Evolutionary conservation across 1,284 basidiomycete genomes (phyloP).

Genomic region (Binderoboletus segoi): DNA sequence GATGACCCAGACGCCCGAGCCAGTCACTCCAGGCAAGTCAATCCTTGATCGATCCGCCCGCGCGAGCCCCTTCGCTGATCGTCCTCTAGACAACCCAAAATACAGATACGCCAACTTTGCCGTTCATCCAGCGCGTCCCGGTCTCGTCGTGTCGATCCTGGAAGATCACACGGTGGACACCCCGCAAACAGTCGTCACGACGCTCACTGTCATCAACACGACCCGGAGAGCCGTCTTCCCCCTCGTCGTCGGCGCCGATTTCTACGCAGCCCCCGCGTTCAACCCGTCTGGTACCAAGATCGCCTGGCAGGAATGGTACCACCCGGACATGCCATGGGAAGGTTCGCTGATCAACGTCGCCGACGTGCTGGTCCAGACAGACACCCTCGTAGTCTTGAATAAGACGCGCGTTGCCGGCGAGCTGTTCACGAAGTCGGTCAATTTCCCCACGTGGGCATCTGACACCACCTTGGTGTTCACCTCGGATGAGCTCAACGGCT

Average conservation of each 20-base stretch:
- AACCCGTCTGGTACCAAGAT: constrained; percentile 68
- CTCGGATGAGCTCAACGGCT: constrained; percentile 58
- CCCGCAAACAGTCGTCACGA: constrained; percentile 52
- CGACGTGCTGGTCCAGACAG: constrained; percentile 44
- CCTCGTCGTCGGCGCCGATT: constrained; percentile 52
- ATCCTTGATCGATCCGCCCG: neutral
- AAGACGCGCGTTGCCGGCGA: constrained; percentile 52
- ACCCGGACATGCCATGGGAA: constrained; percentile 86
- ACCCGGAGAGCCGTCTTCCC: constrained; percentile 29
- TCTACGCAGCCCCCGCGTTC: constrained; percentile 60
- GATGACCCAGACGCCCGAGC: constrained; percentile 5
- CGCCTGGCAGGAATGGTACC: constrained; percentile 74
- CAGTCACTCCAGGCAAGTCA: constrained; percentile 32
- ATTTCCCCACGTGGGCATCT: constrained; percentile 62
- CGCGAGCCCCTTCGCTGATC: neutral
- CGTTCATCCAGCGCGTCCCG: constrained; percentile 27
- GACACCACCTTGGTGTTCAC: constrained; percentile 65
- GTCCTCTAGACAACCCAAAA: constrained; percentile 32
- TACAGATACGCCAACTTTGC: constrained; percentile 55
- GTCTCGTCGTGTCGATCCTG: constrained; percentile 40
- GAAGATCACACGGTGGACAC: constrained; percentile 62
- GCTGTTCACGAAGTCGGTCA: constrained; percentile 48
- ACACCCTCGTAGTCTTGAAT: constrained; percentile 24
- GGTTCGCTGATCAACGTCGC: constrained; percentile 64
- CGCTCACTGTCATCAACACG: constrained; percentile 50